These are phyloP conservation scores for Boletus pseudo-olivaceus DNA, from an alignment of 768 basidiomycete species.

Conservation along the genomic window DNA sequence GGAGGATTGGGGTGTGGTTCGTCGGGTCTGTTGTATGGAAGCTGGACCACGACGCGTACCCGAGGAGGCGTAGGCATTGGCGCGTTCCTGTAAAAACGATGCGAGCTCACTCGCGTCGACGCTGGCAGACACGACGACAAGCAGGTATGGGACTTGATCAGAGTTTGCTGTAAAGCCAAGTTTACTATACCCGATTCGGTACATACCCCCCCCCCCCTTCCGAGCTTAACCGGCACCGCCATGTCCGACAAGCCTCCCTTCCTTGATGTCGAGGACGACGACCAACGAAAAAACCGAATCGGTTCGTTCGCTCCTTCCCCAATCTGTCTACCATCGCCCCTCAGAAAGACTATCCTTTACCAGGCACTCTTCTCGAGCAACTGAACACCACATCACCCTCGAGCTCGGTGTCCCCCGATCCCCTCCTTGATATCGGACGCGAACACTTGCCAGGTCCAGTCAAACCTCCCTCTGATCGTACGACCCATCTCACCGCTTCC, in stretches of 20 bases:
- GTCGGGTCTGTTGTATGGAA: slow-evolving; percentile 78
- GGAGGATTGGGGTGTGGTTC: slow-evolving; percentile 64
- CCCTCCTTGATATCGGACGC: slow-evolving; percentile 36
- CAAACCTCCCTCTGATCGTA: slow-evolving; percentile 48
- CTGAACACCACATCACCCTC: slow-evolving; percentile 29
- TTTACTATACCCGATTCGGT: slow-evolving; percentile 9
- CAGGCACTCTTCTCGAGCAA: slow-evolving; percentile 42
- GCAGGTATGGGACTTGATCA: neutral
- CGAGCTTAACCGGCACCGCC: neutral
- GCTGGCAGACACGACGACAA: neutral
- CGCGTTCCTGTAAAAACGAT: neutral
- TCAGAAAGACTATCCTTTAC: neutral
- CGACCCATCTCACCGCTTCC: slow-evolving; percentile 19
- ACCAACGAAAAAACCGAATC: slow-evolving; percentile 40
- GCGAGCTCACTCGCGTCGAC: neutral
- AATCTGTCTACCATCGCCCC: neutral
- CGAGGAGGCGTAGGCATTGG: slow-evolving; percentile 29
- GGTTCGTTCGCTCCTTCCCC: slow-evolving; percentile 24
- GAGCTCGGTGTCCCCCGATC: slow-evolving; percentile 7
- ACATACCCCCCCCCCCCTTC: neutral
- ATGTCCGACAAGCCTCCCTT: slow-evolving; percentile 16
- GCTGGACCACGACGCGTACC: slow-evolving; percentile 72
- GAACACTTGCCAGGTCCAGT: slow-evolving; percentile 31
- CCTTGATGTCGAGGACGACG: slow-evolving; percentile 49
- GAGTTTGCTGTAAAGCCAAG: neutral